Percentiles rank a stretch among this genome's conserved stretches.
Conservation (phyloP, 2,329 filamentous ascomycete genomes). For the Thielaviopsis cerberus region DNA sequence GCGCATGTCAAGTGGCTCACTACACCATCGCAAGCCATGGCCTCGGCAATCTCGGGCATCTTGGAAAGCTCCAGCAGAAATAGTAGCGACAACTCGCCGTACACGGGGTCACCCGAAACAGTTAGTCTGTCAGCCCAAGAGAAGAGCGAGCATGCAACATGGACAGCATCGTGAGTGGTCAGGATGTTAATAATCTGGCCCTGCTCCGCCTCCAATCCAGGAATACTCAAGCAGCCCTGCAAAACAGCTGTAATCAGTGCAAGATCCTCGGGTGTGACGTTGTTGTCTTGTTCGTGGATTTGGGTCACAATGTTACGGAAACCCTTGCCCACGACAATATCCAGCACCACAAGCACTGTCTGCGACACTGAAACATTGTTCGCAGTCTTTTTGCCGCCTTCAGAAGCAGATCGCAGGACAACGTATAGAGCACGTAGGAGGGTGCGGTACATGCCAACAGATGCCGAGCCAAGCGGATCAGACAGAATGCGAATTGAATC, state of each 20-base stretch:
- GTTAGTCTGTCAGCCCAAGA: slow-evolving; percentile 82
- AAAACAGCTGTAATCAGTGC: slow-evolving; percentile 73
- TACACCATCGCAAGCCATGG: slow-evolving; percentile 72
- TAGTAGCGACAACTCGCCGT: slow-evolving; percentile 76
- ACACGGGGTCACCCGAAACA: slow-evolving; percentile 65
- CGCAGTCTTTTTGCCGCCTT: slow-evolving; percentile 9
- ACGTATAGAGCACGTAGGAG: slow-evolving; percentile 75
- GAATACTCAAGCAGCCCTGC: slow-evolving; percentile 64
- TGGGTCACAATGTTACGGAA: slow-evolving; percentile 66
- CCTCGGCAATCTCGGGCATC: slow-evolving; percentile 65
- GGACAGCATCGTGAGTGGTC: slow-evolving; percentile 52
- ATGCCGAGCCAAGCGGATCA: slow-evolving; percentile 32
- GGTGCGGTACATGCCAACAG: slow-evolving; percentile 57
- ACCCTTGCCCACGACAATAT: slow-evolving; percentile 59
- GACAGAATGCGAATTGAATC: slow-evolving; percentile 35
- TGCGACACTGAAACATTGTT: slow-evolving; percentile 28
- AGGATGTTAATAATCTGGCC: slow-evolving; percentile 53
- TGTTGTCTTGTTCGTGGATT: slow-evolving; percentile 50
- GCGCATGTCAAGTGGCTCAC: slow-evolving; percentile 63
- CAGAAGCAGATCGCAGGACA: slow-evolving; percentile 47
- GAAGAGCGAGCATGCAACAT: slow-evolving; percentile 71
- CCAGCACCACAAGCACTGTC: slow-evolving; percentile 60
- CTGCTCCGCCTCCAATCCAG: slow-evolving; percentile 53
- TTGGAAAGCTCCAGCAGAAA: slow-evolving; percentile 78
- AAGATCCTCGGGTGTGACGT: slow-evolving; percentile 51